Base-by-base conservation (phyloP, 1,139 yeast species). In the Yamadazyma sp. region DNA sequence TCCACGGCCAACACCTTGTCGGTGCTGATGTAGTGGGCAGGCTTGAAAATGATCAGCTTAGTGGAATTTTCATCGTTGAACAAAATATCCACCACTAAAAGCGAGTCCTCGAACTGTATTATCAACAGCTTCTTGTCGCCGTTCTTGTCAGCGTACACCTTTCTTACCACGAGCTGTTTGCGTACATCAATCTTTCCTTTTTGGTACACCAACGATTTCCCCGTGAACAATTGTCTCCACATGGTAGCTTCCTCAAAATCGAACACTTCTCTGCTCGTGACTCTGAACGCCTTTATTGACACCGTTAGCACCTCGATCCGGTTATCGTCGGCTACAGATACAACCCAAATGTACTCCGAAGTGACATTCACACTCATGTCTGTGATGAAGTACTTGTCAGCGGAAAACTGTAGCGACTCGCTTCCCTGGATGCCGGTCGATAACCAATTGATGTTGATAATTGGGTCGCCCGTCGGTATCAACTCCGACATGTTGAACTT, bases 391-490 rank as follows among this genome's bases (percentile, higher is more conserved):
- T 51, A 52, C 16, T 42, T 31, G 8, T 10, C 25, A n/a, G 33
- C 36, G 17, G 48, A 46, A 18, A 52, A 36, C 7, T 18, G 16
- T 5, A 49, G 45, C 11, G 44, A 34, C 5, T 15, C 24, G 0
- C 30, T 36, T 3, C 49, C 53, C 3, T 35, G 33, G 14, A 53
- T 38, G 3, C 59, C 60, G 4, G 54, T 50, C 2, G 48, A 43
- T 14, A 48, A 30, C 52, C 54, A 50, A 26, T 56, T 44, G 1
- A 60, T 35, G 29, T 50, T 41, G 5, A 62, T 39, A 3, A 60
- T 40, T 1, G 64, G 60, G 31, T 49, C 51, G 4, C 50, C 53
- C 4, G 37, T 39, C 4, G 53, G 51, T 2, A 51, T 33, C 5
- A 45, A 40, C n/a, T 42, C 44, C 10, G 37, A 26, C n/a, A 39